A percentile compares a stretch with the other conserved stretches of the same genome.
These are phyloP conservation scores for Hypomontagnella submonticulosa DNA, from an alignment of 495 filamentous ascomycete species.

Conservation along the genomic window DNA sequence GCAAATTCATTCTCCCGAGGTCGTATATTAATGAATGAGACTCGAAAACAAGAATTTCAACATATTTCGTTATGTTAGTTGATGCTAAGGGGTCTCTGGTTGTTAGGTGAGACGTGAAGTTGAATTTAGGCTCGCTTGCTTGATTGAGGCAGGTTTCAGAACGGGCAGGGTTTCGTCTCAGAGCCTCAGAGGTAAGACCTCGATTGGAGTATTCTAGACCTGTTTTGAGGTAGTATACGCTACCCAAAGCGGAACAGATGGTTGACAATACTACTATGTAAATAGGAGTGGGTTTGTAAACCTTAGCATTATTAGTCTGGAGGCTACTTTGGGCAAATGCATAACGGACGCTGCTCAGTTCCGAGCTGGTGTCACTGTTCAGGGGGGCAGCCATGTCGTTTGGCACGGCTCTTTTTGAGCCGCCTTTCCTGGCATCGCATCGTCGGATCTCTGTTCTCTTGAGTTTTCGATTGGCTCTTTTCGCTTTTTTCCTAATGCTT, in stretches of 20 bases:
- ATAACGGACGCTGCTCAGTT: conserved; percentile 20
- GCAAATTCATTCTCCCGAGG: too few species aligned
- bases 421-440: conserved; percentile 42
- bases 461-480: conserved; percentile 21
- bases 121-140: conserved; percentile 25
- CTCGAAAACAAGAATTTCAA: too few species aligned
- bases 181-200: conserved; percentile 7
- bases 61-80: too few species aligned
- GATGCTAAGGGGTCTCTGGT: background rate
- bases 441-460: conserved; percentile 18
- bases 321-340: too few species aligned
- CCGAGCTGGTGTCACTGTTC: conserved; percentile 16
- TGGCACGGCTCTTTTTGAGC: conserved; percentile 36
- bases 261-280: too few species aligned
- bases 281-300: conserved; percentile 7
- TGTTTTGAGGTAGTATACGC: conserved; percentile 10
- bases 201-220: conserved; percentile 23
- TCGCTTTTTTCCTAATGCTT: conserved; percentile 5
- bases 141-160: conserved; percentile 36
- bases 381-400: conserved; percentile 12
- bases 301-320: too few species aligned
- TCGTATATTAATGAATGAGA: too few species aligned
- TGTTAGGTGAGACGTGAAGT: conserved; percentile 14
- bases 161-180: conserved; percentile 39
- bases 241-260: conserved; percentile 19